Conservation (phyloP, 176 grass and related monocot genomes). For the Bothriochloa decipiens region DNA sequence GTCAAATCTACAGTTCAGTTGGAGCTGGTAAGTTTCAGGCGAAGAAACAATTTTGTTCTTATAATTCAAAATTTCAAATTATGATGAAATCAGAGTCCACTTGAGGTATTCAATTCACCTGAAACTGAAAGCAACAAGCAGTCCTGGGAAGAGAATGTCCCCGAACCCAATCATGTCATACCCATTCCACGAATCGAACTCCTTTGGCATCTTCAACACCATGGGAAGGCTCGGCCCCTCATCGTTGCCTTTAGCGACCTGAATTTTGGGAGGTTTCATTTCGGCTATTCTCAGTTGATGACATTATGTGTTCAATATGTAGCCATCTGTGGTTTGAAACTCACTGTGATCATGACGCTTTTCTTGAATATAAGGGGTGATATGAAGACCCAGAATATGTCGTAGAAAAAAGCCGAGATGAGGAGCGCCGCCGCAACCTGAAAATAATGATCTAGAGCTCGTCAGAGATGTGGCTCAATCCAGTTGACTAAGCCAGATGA, state of each 20-base stretch:
- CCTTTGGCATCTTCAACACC: conserved; percentile 91
- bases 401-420: conserved; percentile 72
- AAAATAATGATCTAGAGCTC: conserved; percentile 35
- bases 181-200: conserved; percentile 86
- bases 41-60: neutral
- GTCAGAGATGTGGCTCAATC: neutral
- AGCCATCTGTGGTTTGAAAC: conserved; percentile 24
- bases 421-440: conserved; percentile 88
- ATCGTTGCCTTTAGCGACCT: conserved; percentile 78
- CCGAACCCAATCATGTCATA: conserved; percentile 99
- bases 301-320: neutral
- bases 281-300: neutral
- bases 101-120: conserved; percentile 50
- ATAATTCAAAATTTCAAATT: neutral
- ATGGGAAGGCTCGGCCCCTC: conserved; percentile 87
- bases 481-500: neutral
- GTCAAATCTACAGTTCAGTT: conserved; percentile 63
- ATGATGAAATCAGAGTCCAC: neutral
- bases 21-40: conserved; percentile 19
- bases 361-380: conserved; percentile 92
- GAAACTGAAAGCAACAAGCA: conserved; percentile 95
- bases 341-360: conserved; percentile 98
- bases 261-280: neutral
- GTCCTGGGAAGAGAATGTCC: conserved; percentile 91
- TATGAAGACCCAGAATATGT: conserved; percentile 99